Base-by-base conservation (phyloP, 306 rosid species). In the Hippophae tibetana region DNA sequence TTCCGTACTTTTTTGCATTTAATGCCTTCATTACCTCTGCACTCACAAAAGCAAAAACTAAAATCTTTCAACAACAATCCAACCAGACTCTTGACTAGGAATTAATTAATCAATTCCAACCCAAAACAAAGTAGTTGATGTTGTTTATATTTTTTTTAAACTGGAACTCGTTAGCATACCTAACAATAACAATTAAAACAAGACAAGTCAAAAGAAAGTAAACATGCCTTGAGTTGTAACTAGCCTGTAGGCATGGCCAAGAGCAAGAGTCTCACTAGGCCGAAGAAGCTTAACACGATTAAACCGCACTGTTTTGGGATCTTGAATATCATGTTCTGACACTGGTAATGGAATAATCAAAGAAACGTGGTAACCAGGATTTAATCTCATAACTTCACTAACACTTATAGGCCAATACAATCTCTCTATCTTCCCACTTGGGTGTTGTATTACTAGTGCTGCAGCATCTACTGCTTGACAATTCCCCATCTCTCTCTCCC, bases 401-500 rank as follows among this genome's bases (percentile, higher is more conserved):
- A 86, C 97, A 38, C 72, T 63, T 4, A 85, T 68, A 13, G 94
- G 61, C 89, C 97, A 84, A 65, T 85, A 93, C 59, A 85, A 31
- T 67, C 96, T 86, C 72, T 88, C 99, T 47, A 86, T 78, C 85
- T 74, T 86, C 73, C 99, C 99, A 79, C 74, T 58, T 6, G 99
- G 97, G 56, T 93, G 99, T 43, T 86, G 97, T 72, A 93, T 86
- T 73, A 89, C 99, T 42, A 93, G 86, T 9, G 95, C 99, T 13
- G 99, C 97, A n/a, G 95, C 95, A 62, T 93, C 99, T 26, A 93
- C 85, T 48, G 97, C 97, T 64, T 93, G 99, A 25, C 99, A 93
- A 60, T 93, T 93, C 61, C 99, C 99, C 99, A 93, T 31, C 2
- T 31, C 5, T 60, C 31, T 18, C 5, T 31, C 5, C 56, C 31